A percentile compares a stretch with the other conserved stretches of the same genome.
phyloP scores from a whole-genome alignment of 2,329 filamentous ascomycete species.

The Aureobasidium uvarum region DNA sequence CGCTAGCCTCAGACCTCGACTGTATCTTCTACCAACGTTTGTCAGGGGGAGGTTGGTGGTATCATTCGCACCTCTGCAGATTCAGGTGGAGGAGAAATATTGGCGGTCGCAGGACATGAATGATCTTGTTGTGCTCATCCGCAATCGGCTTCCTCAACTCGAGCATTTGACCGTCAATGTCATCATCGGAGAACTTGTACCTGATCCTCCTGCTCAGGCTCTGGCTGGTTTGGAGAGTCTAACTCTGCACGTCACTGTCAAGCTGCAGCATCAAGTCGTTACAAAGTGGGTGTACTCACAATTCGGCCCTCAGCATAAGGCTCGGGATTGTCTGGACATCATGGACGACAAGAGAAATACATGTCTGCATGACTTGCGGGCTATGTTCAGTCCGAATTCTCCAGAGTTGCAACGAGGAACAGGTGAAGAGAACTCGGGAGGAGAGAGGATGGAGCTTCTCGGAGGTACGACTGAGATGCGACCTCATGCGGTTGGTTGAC shows the following conservation, averaged over 20 bases:
- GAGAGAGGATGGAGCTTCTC: not conserved
- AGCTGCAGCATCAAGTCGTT: not conserved
- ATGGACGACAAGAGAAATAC: too few species aligned
- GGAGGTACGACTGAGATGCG: not conserved
- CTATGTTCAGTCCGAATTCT: not conserved
- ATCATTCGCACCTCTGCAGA: not conserved
- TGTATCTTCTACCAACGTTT: not conserved
- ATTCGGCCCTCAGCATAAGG: too few species aligned
- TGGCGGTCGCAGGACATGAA: not conserved
- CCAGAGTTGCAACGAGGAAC: not conserved
- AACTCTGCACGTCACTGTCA: not conserved
- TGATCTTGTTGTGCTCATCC: not conserved
- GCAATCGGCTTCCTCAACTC: not conserved
- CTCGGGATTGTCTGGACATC: too few species aligned
- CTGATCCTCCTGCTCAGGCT: not conserved
- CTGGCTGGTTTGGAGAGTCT: not conserved
- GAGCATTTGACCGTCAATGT: not conserved
- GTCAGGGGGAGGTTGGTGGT: not conserved
- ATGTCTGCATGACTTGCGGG: not conserved
- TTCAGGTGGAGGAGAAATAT: not conserved
- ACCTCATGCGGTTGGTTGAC: not conserved
- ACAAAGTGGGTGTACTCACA: too few species aligned
- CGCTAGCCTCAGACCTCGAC: not conserved
- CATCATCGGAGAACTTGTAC: not conserved
- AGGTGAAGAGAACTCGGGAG: not conserved